Evolutionary conservation across 2,329 filamentous ascomycete genomes (phyloP), one percentile per base, ranked within the genome.

Genomic region (Alternaria longipes): DNA sequence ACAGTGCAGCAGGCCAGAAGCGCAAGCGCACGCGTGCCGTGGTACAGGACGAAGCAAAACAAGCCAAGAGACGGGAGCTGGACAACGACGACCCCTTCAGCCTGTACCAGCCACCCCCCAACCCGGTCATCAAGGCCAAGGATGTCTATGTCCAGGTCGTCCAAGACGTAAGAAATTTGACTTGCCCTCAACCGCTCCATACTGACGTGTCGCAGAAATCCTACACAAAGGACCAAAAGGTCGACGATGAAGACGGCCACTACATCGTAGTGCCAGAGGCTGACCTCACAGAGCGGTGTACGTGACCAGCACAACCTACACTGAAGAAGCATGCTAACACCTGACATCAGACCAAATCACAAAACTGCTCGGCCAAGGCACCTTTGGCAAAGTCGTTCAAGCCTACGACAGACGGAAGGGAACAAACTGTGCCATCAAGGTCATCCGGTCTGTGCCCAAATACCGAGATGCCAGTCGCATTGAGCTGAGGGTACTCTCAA

Each of bases 341-440:
- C 45, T 11, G 38, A 22, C 11, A 30, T 26, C 68, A 97, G 94
- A 98, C 79, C 89, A 91, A 81, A 94, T 99, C 70, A 85, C 91
- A 63, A 93, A 93, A 70, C 85, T 98, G 28, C 89, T 99, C 12
- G 95, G 95, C 22, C 95, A 99, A 81, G 95, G 95, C 65, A 99
- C 95, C 0, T 99, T 99, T 77, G 95, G 95, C 75, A 99, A 99
- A 80, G 95, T 99, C 16, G 95, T 99, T 18, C 91, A 97, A 79
- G 95, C 95, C 54, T 90, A 88, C 70, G 95, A 99, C 77, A 88
- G 88, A 62, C 87, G 87, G 71, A 89, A 89, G 65, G 90, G 90
- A 62, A 86, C 86, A 69, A 92, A 94, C 77, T 96, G 97, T 68
- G 95, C 95, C 34, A 93, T 99, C 80, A 99, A 99, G 80, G 97